phyloP scores from a whole-genome alignment of 202 grass and related monocot species.

The Setaria viridis region DNA sequence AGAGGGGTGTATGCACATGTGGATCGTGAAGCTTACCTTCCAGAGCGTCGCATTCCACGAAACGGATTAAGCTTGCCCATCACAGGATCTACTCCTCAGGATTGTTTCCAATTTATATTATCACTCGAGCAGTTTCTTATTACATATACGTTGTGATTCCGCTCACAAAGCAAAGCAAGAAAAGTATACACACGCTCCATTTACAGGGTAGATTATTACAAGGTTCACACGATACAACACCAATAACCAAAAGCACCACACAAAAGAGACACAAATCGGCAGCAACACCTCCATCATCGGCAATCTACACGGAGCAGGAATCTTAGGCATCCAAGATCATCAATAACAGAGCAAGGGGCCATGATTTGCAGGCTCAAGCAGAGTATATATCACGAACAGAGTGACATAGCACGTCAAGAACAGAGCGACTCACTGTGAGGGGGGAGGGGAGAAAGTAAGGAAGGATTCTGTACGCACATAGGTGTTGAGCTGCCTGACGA shows the following conservation, averaged over 20 bases:
- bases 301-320: slow-evolving; percentile 50
- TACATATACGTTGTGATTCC: slow-evolving; percentile 28
- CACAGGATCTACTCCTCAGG: slow-evolving; percentile 56
- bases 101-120: slow-evolving; percentile 38
- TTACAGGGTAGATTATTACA: slow-evolving; percentile 32
- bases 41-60: slow-evolving; percentile 36
- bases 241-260: slow-evolving; percentile 13
- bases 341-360: slow-evolving; percentile 18
- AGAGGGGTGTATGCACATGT: slow-evolving; percentile 39
- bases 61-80: slow-evolving; percentile 51
- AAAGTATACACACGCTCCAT: slow-evolving; percentile 7
- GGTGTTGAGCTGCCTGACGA: slow-evolving; percentile 98
- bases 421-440: not conserved
- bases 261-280: slow-evolving; percentile 13
- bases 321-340: slow-evolving; percentile 24
- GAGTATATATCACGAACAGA: slow-evolving; percentile 18
- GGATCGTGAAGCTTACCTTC: slow-evolving; percentile 61
- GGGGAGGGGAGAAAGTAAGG: not conserved
- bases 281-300: slow-evolving; percentile 37
- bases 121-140: slow-evolving; percentile 17
- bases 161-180: slow-evolving; percentile 9
- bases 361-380: slow-evolving; percentile 29
- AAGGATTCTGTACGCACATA: slow-evolving; percentile 79
- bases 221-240: not conserved
- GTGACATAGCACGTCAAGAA: not conserved